These are phyloP conservation scores for Aureobasidium lini DNA, from an alignment of 2,329 filamentous ascomycete genomes.

Conservation along the genomic window DNA sequence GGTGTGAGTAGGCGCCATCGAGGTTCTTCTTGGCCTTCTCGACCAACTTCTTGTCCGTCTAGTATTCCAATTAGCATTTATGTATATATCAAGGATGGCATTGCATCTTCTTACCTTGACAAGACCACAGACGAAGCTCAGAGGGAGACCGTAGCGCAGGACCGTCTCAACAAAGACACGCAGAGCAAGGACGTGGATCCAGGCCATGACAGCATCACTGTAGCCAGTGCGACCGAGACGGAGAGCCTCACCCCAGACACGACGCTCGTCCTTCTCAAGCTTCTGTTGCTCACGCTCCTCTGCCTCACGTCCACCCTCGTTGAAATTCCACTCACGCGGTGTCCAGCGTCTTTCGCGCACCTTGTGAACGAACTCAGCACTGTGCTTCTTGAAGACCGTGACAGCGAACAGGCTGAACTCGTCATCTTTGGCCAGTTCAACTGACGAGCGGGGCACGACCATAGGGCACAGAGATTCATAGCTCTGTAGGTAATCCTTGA, in stretches of 20 bases:
- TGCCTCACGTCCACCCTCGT: slow-evolving; percentile 81
- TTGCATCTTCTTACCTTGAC: slow-evolving; percentile 58
- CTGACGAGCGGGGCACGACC: slow-evolving; percentile 85
- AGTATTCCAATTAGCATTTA: slow-evolving; percentile 9
- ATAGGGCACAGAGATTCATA: slow-evolving; percentile 82
- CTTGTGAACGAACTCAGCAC: slow-evolving; percentile 81
- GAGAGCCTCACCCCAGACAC: slow-evolving; percentile 86
- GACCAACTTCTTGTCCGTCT: slow-evolving; percentile 76
- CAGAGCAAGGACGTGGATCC: slow-evolving; percentile 84
- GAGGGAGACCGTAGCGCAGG: slow-evolving; percentile 84
- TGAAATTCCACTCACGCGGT: slow-evolving; percentile 87
- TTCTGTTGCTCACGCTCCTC: slow-evolving; percentile 81
- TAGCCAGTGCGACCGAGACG: slow-evolving; percentile 84
- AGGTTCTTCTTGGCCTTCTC: slow-evolving; percentile 63
- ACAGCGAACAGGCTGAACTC: slow-evolving; percentile 86
- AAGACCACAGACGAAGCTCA: slow-evolving; percentile 80
- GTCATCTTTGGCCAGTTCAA: slow-evolving; percentile 73
- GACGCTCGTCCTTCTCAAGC: slow-evolving; percentile 76
- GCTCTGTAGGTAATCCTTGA: slow-evolving; percentile 79
- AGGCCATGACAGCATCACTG: slow-evolving; percentile 92
- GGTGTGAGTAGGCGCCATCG: slow-evolving; percentile 79
- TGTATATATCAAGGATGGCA: neutral
- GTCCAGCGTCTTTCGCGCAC: slow-evolving; percentile 91
- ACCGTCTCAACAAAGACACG: slow-evolving; percentile 97
- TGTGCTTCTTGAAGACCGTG: slow-evolving; percentile 88